Evolutionary conservation across 192 early-diverging fungal genomes (phyloP), one percentile per base, ranked within the genome.

Genomic region (Coemansia guatemalensis): DNA sequence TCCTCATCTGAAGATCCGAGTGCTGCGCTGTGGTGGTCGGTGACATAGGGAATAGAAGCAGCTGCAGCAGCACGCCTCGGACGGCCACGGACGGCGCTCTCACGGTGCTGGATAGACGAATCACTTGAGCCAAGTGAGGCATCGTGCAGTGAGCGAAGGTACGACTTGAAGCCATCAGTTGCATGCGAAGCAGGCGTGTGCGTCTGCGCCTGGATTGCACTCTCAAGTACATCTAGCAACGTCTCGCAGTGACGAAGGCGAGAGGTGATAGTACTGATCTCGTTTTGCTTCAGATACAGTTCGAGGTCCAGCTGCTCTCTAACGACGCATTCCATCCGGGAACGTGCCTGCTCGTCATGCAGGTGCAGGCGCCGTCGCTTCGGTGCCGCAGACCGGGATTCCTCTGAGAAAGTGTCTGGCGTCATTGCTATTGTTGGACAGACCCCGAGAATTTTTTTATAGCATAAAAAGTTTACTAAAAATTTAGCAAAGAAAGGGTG

Each of bases 291-390:
- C 53, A 89, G 50, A 51, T 84, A 86, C 53, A 93, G 81, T 68
- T 93, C 92, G 11, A 91, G 74, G 73, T 93, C 90, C 58, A 93
- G 84, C 71, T 93, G 88, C 64, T 86, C 87, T 50, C 84, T 82
- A 39, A 92, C 76, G 33, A 89, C 83, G 50, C 81, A 75, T 30
- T 69, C 61, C 17, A 88, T 66, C 48, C 72, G 72, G n/a, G 71
- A 52, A 33, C 83, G 83, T 8, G 56, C 56, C 39, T 68, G 56
- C 22, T 64, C 65, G 58, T 54, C 53, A 7, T 50, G 33, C 22
- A 58, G 22, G 25, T 54, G 47, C 8, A 68, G 61, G 25, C 65
- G 65, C 25, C 53, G 65, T 0, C 60, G 47, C 53, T 51, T 63
- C 39, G 54, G 25, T 20, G 8, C 26, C 25, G 52, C 25, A 18